Conservation (phyloP, 1,284 basidiomycete species). For the Ceratorhiza oryzae-sativae region DNA sequence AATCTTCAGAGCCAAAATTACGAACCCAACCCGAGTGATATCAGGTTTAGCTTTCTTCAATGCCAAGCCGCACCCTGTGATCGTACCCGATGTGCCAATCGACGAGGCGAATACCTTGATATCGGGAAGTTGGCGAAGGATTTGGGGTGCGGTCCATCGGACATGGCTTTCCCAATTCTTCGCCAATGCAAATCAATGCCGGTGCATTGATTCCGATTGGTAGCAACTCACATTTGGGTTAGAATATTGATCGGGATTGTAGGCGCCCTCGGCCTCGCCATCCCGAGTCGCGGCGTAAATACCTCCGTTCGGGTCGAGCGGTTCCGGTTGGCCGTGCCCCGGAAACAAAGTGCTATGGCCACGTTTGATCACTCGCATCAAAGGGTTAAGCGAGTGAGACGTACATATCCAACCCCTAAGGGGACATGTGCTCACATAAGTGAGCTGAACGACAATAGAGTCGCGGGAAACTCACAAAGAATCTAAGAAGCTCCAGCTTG, state of each 20-base stretch:
- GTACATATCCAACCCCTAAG: slow-evolving; percentile 34
- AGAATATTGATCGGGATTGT: slow-evolving; percentile 36
- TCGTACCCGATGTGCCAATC: slow-evolving; percentile 35
- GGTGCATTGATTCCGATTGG: background rate
- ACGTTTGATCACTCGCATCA: no score
- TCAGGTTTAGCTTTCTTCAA: slow-evolving; percentile 31
- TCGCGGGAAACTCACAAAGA: slow-evolving; percentile 9
- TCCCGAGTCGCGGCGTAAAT: slow-evolving; percentile 36
- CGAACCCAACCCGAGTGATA: slow-evolving; percentile 25
- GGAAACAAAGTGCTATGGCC: slow-evolving; percentile 18
- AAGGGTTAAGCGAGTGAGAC: background rate
- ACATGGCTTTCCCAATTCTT: slow-evolving; percentile 37
- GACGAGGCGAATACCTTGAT: slow-evolving; percentile 33
- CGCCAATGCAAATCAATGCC: background rate
- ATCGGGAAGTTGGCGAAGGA: slow-evolving; percentile 21
- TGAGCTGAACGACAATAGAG: background rate
- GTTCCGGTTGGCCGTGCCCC: slow-evolving; percentile 32
- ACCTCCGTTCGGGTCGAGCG: slow-evolving; percentile 29
- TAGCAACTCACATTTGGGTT: slow-evolving; percentile 24
- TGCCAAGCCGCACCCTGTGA: slow-evolving; percentile 20
- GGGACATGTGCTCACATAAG: background rate
- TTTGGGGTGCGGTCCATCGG: slow-evolving; percentile 35
- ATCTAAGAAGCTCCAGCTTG: slow-evolving; percentile 31
- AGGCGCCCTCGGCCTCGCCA: slow-evolving; percentile 12
- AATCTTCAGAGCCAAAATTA: background rate